These are phyloP conservation scores for Pelagophyceae sp. DNA, from an alignment of 352 stramenopile genomes.

Conservation along the genomic window DNA sequence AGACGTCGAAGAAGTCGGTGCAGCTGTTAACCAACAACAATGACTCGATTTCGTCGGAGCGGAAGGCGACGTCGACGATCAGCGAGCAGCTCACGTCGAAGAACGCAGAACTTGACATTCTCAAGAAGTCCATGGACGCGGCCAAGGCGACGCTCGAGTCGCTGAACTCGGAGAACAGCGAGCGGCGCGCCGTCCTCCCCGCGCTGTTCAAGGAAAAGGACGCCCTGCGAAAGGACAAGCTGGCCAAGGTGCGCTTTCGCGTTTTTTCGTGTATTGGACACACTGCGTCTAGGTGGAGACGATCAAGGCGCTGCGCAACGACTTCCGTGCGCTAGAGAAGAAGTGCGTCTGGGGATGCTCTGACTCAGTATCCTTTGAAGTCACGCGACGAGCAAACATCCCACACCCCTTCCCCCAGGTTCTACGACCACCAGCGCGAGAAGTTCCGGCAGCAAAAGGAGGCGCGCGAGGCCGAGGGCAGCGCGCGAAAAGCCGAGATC, in stretches of 20 bases:
- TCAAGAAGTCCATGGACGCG: slow-evolving; percentile 79
- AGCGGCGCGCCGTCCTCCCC: slow-evolving; percentile 62
- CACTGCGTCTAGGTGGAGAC: no score
- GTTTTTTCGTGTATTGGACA: no score
- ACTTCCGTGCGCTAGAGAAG: slow-evolving; percentile 83
- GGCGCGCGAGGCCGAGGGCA: slow-evolving; percentile 58
- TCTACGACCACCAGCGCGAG: slow-evolving; percentile 75
- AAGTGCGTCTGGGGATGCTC: no score
- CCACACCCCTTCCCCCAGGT: no score
- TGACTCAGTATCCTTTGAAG: no score
- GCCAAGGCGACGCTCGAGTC: slow-evolving; percentile 74
- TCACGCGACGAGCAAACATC: no score
- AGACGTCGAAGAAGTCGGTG: slow-evolving; percentile 75
- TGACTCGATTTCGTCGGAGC: slow-evolving; percentile 35
- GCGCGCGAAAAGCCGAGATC: slow-evolving; percentile 49
- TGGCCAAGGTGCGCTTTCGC: no score
- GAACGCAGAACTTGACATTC: slow-evolving; percentile 82
- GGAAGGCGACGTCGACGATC: slow-evolving; percentile 77
- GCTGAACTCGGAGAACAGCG: slow-evolving; percentile 71
- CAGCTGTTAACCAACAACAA: slow-evolving; percentile 66
- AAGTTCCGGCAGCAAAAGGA: slow-evolving; percentile 7
- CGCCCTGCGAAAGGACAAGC: slow-evolving; percentile 55
- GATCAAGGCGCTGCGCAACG: slow-evolving; percentile 71
- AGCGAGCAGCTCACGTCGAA: slow-evolving; percentile 72
- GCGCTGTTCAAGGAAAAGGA: slow-evolving; percentile 47